phyloP scores from a whole-genome alignment of 768 basidiomycete species.

The Ramaria rubella region DNA sequence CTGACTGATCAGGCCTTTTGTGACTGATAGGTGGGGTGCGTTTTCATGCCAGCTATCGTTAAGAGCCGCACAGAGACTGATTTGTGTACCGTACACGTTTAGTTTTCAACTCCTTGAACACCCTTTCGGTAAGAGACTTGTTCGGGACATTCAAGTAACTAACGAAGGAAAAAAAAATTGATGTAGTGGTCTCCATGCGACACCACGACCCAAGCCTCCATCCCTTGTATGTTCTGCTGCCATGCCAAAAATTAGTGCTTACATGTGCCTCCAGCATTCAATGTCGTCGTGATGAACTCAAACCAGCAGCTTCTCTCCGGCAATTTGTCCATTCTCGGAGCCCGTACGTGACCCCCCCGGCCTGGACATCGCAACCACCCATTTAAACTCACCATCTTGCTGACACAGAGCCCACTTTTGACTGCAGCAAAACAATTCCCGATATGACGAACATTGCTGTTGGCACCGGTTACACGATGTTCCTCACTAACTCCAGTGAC shows the following conservation, averaged over 20 bases:
- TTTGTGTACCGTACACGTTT: neutral
- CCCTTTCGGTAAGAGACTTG: neutral
- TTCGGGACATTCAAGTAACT: too few species aligned
- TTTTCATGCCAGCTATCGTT: neutral
- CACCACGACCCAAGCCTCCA: neutral
- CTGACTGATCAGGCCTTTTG: neutral
- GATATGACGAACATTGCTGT: neutral
- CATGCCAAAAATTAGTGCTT: neutral
- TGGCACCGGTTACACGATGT: constrained; percentile 2
- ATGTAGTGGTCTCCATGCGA: constrained; percentile 7
- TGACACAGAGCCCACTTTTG: neutral
- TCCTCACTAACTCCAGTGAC: neutral
- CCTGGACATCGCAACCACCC: neutral
- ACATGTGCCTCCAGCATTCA: neutral
- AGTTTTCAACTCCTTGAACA: constrained; percentile 1
- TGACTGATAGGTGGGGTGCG: constrained; percentile 5
- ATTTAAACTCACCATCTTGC: neutral
- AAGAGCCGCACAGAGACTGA: neutral
- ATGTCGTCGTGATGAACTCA: constrained; percentile 3
- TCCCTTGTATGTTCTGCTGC: neutral
- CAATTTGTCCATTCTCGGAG: constrained; percentile 3
- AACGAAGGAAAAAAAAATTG: too few species aligned
- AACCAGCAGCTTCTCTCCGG: constrained; percentile 1
- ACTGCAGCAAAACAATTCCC: neutral
- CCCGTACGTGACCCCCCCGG: neutral